These are phyloP conservation scores for Populus euphratica DNA, from an alignment of 345 rosid species.

Conservation along the genomic window DNA sequence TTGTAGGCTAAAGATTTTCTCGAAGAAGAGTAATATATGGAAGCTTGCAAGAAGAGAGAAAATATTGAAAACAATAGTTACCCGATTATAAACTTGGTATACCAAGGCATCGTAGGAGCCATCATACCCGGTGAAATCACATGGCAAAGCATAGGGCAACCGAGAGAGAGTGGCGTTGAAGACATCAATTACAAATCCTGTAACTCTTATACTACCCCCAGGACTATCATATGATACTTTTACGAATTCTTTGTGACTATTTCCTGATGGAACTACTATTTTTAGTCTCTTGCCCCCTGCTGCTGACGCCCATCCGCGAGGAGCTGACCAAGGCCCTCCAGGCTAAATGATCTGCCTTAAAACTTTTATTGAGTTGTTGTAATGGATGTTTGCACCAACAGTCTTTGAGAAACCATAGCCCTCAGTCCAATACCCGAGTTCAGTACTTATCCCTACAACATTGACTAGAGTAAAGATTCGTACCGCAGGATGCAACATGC, in stretches of 20 bases:
- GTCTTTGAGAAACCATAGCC: slow-evolving; percentile 19
- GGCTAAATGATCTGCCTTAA: slow-evolving; percentile 27
- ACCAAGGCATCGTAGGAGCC: slow-evolving; percentile 24
- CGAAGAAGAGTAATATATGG: no score
- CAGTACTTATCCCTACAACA: slow-evolving; percentile 17
- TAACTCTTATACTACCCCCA: slow-evolving; percentile 7
- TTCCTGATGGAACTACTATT: slow-evolving; percentile 19
- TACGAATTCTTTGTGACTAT: slow-evolving; percentile 18
- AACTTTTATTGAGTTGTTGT: slow-evolving; percentile 12
- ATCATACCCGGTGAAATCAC: slow-evolving; percentile 1
- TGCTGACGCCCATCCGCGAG: slow-evolving; percentile 22
- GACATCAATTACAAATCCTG: neutral
- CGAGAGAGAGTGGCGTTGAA: neutral
- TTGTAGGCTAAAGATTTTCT: no score
- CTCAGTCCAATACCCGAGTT: slow-evolving; percentile 26
- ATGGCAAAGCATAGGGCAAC: slow-evolving; percentile 14
- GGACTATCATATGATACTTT: neutral
- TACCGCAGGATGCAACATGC: neutral
- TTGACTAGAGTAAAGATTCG: slow-evolving; percentile 11
- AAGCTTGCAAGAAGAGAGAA: no score
- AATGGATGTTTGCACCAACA: neutral
- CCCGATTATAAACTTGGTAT: neutral
- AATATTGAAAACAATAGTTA: no score
- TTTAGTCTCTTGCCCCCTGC: neutral
- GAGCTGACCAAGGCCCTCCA: slow-evolving; percentile 18